phyloP scores from a whole-genome alignment of 2,329 filamentous ascomycete genomes.

The Didymella glomerata region DNA sequence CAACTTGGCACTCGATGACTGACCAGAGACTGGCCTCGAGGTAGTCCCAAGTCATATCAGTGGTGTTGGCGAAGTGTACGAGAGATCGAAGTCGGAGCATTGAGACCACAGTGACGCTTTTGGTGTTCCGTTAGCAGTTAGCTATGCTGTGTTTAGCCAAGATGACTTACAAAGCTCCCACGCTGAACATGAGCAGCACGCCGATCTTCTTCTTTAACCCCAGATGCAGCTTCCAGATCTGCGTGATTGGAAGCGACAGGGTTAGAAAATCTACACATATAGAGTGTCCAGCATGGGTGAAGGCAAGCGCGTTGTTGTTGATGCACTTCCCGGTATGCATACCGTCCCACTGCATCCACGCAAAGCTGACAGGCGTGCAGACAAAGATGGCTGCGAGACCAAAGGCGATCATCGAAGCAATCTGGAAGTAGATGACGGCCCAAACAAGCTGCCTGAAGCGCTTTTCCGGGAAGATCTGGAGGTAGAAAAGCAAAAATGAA shows the following conservation, averaged over 20 bases:
- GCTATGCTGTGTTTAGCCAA: no score
- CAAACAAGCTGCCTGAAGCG: slow-evolving; percentile 23
- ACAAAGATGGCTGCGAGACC: slow-evolving; percentile 33
- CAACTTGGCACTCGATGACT: slow-evolving; percentile 51
- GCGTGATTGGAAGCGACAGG: slow-evolving; percentile 43
- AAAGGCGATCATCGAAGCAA: slow-evolving; percentile 32
- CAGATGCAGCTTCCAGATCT: slow-evolving; percentile 42
- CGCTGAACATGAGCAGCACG: slow-evolving; percentile 49
- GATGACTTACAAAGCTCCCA: slow-evolving; percentile 46
- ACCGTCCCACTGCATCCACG: slow-evolving; percentile 43
- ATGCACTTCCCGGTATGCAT: slow-evolving; percentile 43
- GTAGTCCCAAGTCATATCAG: slow-evolving; percentile 45
- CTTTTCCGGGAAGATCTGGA: slow-evolving; percentile 40
- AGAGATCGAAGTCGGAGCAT: slow-evolving; percentile 53
- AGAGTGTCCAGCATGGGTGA: slow-evolving; percentile 41
- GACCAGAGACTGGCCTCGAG: slow-evolving; percentile 44
- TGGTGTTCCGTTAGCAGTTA: slow-evolving; percentile 23
- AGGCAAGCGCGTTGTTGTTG: slow-evolving; percentile 44
- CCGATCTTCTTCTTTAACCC: slow-evolving; percentile 46
- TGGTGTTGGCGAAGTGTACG: slow-evolving; percentile 52
- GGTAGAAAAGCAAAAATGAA: slow-evolving; percentile 39
- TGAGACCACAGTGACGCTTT: slow-evolving; percentile 54
- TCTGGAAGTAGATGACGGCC: slow-evolving; percentile 26
- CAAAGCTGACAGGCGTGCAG: slow-evolving; percentile 42
- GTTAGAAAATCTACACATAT: slow-evolving; percentile 40